Evolutionary conservation across 768 basidiomycete genomes (phyloP).

Genomic region (Pisolithus orientalis): DNA sequence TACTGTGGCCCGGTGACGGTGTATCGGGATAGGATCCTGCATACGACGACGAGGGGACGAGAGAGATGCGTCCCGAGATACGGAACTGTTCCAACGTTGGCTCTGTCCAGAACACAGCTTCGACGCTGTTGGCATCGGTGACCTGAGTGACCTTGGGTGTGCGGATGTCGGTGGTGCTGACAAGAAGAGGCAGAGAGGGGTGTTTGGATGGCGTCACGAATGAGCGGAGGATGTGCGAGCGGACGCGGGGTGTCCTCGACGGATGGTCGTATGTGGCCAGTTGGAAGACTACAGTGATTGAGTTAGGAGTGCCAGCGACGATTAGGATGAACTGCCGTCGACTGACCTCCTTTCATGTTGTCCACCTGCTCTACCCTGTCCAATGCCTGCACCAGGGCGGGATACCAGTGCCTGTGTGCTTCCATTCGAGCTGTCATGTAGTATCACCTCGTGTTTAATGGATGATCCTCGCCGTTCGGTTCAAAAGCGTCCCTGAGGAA

Average conservation of each 20-base stretch:
- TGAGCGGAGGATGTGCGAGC: slow-evolving; percentile 56
- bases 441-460: too few relatives aligned
- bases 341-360: neutral
- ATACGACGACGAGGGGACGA: slow-evolving; percentile 48
- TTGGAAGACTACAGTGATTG: slow-evolving; percentile 43
- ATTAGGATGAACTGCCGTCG: too few relatives aligned
- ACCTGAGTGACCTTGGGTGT: slow-evolving; percentile 63
- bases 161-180: slow-evolving; percentile 68
- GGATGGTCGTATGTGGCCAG: slow-evolving; percentile 29
- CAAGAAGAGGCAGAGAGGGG: slow-evolving; percentile 51
- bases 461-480: too few relatives aligned
- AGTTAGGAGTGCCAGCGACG: slow-evolving; percentile 7
- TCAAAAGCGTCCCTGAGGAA: too few relatives aligned
- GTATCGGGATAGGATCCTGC: slow-evolving; percentile 8
- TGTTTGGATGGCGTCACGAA: slow-evolving; percentile 41
- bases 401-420: neutral
- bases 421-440: neutral
- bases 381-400: neutral
- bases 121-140: slow-evolving; percentile 34
- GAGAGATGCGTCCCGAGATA: slow-evolving; percentile 47
- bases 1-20: slow-evolving; percentile 10
- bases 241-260: slow-evolving; percentile 47
- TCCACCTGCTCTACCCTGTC: neutral
- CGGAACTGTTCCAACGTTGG: slow-evolving; percentile 69
- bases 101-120: slow-evolving; percentile 72